phyloP scores from a whole-genome alignment of 2,329 filamentous ascomycete species.

The Colletotrichum orchidophilum region DNA sequence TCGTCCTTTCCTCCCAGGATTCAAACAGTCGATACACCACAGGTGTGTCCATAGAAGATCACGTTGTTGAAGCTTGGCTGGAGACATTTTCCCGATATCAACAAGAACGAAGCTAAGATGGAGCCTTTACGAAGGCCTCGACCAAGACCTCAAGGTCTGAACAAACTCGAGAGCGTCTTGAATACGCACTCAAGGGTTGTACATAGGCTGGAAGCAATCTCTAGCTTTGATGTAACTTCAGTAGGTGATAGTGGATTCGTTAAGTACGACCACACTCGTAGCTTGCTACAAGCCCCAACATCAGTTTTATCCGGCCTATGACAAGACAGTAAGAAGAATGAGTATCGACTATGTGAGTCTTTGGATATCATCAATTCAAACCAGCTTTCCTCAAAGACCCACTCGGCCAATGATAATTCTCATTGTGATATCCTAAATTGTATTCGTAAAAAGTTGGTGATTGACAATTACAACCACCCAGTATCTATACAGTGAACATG shows the following conservation, averaged over 20 bases:
- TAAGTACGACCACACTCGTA: background rate
- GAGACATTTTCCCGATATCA: too few relatives aligned
- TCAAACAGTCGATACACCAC: too few relatives aligned
- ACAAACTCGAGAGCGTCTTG: too few relatives aligned
- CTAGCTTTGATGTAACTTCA: background rate
- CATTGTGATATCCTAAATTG: background rate
- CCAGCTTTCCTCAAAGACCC: background rate
- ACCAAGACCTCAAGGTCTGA: too few relatives aligned
- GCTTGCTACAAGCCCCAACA: background rate
- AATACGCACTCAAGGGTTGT: too few relatives aligned
- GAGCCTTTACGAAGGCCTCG: too few relatives aligned
- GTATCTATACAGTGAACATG: background rate
- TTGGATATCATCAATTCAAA: background rate
- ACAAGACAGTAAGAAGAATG: background rate
- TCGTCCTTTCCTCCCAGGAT: too few relatives aligned
- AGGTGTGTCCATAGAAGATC: too few relatives aligned
- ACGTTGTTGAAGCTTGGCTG: too few relatives aligned
- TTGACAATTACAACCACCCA: background rate
- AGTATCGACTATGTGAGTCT: background rate
- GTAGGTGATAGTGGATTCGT: background rate
- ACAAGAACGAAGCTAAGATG: too few relatives aligned
- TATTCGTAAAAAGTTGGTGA: background rate
- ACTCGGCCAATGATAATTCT: background rate
- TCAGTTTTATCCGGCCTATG: background rate
- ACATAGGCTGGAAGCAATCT: background rate